Conservation (phyloP, 1,139 yeast species). For the Lodderomyces theae region DNA sequence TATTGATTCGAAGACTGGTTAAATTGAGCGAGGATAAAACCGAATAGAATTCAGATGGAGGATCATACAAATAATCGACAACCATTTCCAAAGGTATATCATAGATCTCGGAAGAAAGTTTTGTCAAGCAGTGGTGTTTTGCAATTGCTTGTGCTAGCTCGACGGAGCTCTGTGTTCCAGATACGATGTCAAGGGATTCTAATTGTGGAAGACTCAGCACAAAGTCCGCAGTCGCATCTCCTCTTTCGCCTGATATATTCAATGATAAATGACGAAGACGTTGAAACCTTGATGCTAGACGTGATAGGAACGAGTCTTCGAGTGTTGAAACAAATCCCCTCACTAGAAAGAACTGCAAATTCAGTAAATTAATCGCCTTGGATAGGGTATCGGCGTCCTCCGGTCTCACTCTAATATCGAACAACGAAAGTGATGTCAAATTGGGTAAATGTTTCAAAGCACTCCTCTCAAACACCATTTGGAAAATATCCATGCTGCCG, state of each 20-base stretch:
- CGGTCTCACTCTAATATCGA: slow-evolving; percentile 25
- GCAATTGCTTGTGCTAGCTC: neutral
- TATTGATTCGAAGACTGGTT: slow-evolving; percentile 40
- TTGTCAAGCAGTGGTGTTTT: slow-evolving; percentile 11
- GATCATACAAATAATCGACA: slow-evolving; percentile 19
- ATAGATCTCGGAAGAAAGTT: slow-evolving; percentile 43
- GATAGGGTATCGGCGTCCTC: slow-evolving; percentile 24
- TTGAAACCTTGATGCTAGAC: slow-evolving; percentile 28
- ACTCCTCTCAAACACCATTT: slow-evolving; percentile 15
- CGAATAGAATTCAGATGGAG: slow-evolving; percentile 9
- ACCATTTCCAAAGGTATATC: slow-evolving; percentile 34
- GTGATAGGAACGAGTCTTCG: slow-evolving; percentile 15
- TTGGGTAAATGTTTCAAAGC: slow-evolving; percentile 16
- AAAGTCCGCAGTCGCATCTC: slow-evolving; percentile 44
- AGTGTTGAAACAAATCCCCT: slow-evolving; percentile 21
- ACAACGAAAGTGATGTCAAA: slow-evolving; percentile 25
- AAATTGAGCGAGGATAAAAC: slow-evolving; percentile 23
- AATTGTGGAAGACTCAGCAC: slow-evolving; percentile 24
- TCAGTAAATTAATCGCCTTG: slow-evolving; percentile 20
- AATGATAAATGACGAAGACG: slow-evolving; percentile 31
- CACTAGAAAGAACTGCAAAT: slow-evolving; percentile 24
- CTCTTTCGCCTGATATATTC: slow-evolving; percentile 46
- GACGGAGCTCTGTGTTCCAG: neutral
- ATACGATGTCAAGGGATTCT: slow-evolving; percentile 16
- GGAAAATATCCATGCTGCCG: no score